These are phyloP conservation scores for Crithidia acanthocephali DNA, from an alignment of 208 protist species.

Conservation along the genomic window DNA sequence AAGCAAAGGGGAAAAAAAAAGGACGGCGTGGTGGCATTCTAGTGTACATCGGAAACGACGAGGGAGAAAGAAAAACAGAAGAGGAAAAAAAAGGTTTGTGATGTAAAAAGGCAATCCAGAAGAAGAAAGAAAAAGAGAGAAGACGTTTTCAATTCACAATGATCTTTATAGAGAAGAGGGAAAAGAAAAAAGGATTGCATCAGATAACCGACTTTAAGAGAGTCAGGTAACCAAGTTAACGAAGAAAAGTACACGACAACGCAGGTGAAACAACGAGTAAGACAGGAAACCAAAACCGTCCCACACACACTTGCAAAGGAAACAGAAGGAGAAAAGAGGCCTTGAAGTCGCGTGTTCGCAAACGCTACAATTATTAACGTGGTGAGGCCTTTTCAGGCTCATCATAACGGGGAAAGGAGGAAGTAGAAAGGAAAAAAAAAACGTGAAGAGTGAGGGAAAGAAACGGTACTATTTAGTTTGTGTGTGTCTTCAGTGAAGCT, in stretches of 20 bases:
- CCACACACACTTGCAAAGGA: too few species aligned
- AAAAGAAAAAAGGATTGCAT: background rate
- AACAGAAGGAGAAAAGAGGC: too few species aligned
- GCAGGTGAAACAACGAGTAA: too few species aligned
- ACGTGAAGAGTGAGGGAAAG: conserved; percentile 3
- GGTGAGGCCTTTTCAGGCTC: background rate
- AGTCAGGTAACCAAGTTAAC: too few species aligned
- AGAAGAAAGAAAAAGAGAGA: background rate
- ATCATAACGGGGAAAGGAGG: conserved; percentile 12
- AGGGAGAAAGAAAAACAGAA: conserved; percentile 4
- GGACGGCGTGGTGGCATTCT: background rate
- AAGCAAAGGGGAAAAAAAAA: conserved; percentile 13
- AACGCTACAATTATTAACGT: background rate
- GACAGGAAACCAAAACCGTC: too few species aligned
- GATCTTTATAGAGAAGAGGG: background rate
- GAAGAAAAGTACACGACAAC: too few species aligned
- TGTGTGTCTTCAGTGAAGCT: background rate
- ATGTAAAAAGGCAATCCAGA: conserved; percentile 4
- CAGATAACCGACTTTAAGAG: too few species aligned
- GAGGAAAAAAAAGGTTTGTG: background rate
- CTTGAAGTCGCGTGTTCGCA: too few species aligned
- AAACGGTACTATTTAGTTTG: conserved; percentile 12
- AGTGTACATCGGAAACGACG: conserved; percentile 1
- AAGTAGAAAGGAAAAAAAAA: conserved; percentile 16
- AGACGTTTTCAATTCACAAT: too few species aligned